Evolutionary conservation across 352 stramenopile genomes (phyloP).

Genomic region (Phytopythium litorale): DNA sequence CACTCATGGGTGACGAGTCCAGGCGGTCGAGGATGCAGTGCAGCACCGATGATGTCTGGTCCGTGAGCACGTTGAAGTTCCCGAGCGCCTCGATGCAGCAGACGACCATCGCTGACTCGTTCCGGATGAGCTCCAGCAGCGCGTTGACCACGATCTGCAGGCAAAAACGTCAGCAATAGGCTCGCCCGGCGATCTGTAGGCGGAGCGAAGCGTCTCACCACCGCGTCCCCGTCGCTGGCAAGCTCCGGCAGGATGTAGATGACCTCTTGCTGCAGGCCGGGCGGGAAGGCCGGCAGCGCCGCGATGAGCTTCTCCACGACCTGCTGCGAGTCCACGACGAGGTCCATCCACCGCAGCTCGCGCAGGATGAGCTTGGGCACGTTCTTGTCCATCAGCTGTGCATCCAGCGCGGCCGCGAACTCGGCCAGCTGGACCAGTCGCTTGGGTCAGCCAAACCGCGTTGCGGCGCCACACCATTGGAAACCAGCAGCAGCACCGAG

Average conservation of each 20-base stretch:
- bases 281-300: slow-evolving; percentile 37
- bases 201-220: slow-evolving; percentile 10
- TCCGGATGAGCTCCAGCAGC: slow-evolving; percentile 53
- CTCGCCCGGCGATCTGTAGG: not conserved
- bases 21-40: slow-evolving; percentile 44
- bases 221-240: slow-evolving; percentile 38
- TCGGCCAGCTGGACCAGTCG: slow-evolving; percentile 28
- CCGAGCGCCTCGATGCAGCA: slow-evolving; percentile 56
- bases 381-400: slow-evolving; percentile 37
- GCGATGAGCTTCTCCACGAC: slow-evolving; percentile 49
- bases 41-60: slow-evolving; percentile 34
- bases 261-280: slow-evolving; percentile 49
- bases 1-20: slow-evolving; percentile 37
- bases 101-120: slow-evolving; percentile 41
- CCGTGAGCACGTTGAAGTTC: slow-evolving; percentile 52
- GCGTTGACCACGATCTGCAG: slow-evolving; percentile 38
- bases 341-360: slow-evolving; percentile 62
- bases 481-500: not conserved
- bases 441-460: too few species aligned
- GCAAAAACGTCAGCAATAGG: not conserved
- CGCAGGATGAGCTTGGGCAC: slow-evolving; percentile 59
- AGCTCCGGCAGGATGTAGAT: slow-evolving; percentile 71
- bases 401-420: slow-evolving; percentile 32
- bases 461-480: too few species aligned
- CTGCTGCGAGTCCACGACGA: slow-evolving; percentile 37